Evolutionary conservation across 495 filamentous ascomycete species (phyloP).

Genomic region (Geoglossum glabrum): DNA sequence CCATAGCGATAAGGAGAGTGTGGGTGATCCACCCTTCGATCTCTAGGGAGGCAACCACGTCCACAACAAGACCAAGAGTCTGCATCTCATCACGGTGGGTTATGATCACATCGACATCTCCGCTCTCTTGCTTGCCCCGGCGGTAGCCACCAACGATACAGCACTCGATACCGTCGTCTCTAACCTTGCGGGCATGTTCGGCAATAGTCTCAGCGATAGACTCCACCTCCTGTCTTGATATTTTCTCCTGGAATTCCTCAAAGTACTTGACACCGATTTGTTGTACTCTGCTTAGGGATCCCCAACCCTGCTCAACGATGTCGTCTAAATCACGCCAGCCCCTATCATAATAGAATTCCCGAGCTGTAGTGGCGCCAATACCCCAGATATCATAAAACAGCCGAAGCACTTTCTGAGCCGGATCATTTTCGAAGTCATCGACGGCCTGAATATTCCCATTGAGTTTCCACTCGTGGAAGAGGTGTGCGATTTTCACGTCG

Average conservation of each 20-base stretch:
- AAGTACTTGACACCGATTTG: slow-evolving; percentile 95
- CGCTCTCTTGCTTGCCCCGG: slow-evolving; percentile 49
- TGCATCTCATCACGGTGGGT: slow-evolving; percentile 50
- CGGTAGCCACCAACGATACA: slow-evolving; percentile 72
- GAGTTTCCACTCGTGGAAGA: slow-evolving; percentile 57
- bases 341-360: slow-evolving; percentile 59
- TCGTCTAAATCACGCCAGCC: slow-evolving; percentile 69
- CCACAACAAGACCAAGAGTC: slow-evolving; percentile 43
- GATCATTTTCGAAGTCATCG: slow-evolving; percentile 39
- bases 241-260: slow-evolving; percentile 55
- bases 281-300: slow-evolving; percentile 49
- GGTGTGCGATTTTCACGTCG: slow-evolving; percentile 53
- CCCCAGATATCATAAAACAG: slow-evolving; percentile 74
- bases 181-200: slow-evolving; percentile 35
- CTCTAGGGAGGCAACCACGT: slow-evolving; percentile 52
- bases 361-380: slow-evolving; percentile 64
- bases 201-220: slow-evolving; percentile 40
- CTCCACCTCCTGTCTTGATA: slow-evolving; percentile 58
- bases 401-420: slow-evolving; percentile 38
- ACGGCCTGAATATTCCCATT: slow-evolving; percentile 41
- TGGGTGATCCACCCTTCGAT: slow-evolving; percentile 54
- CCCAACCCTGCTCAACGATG: slow-evolving; percentile 69
- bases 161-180: slow-evolving; percentile 36
- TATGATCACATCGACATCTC: slow-evolving; percentile 75
- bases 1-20: slow-evolving; percentile 46